Evolutionary conservation across 805 yeast genomes (phyloP).

Genomic region (Candida anglica): DNA sequence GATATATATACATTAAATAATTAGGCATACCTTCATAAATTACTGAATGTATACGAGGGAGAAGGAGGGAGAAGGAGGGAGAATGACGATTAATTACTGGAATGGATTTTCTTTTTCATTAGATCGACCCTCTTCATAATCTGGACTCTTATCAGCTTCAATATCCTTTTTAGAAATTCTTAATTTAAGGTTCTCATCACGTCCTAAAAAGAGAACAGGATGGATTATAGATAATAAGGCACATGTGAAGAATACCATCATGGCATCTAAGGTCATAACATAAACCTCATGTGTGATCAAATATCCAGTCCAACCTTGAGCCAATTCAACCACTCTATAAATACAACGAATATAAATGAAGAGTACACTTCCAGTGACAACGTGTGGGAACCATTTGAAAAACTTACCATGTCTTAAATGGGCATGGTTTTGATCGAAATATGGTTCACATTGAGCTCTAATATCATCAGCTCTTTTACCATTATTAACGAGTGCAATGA

Average conservation of each 20-base stretch:
- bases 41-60: not conserved
- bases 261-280: conserved; percentile 33
- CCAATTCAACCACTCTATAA: conserved; percentile 69
- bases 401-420: conserved; percentile 27
- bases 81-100: not conserved
- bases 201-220: conserved; percentile 61
- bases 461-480: conserved; percentile 10
- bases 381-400: conserved; percentile 43
- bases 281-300: conserved; percentile 48
- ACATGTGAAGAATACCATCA: conserved; percentile 22
- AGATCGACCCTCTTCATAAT: too few species aligned
- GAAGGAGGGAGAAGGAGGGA: not conserved
- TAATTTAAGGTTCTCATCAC: conserved; percentile 24
- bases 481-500: conserved; percentile 20
- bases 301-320: conserved; percentile 68
- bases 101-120: not conserved
- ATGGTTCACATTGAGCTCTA: conserved; percentile 15
- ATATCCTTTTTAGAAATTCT: too few species aligned
- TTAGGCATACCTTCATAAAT: too few species aligned
- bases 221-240: conserved; percentile 37
- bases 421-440: conserved; percentile 31
- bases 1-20: too few species aligned
- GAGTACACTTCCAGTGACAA: conserved; percentile 44
- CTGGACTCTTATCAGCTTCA: too few species aligned
- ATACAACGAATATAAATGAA: conserved; percentile 64